These are phyloP conservation scores for Wickerhamiella infanticola DNA, from an alignment of 1,139 yeast genomes.

Conservation along the genomic window DNA sequence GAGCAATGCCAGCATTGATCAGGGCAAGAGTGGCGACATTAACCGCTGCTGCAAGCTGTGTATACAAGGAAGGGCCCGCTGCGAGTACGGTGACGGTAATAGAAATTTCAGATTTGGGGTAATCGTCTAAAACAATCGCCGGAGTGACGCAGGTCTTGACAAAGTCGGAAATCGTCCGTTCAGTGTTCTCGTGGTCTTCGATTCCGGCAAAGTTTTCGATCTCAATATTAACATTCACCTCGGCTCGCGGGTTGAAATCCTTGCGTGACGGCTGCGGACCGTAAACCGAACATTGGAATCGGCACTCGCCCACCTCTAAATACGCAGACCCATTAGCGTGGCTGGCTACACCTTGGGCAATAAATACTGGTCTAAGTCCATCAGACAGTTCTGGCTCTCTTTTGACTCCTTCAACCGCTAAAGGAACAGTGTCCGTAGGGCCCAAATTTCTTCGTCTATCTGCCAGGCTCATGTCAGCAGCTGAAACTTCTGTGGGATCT, in stretches of 20 bases:
- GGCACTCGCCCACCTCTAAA: conserved; percentile 48
- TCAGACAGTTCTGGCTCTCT: not conserved
- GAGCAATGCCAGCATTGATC: conserved; percentile 69
- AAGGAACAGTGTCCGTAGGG: conserved; percentile 21
- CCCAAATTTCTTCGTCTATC: conserved; percentile 27
- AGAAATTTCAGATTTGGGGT: conserved; percentile 83
- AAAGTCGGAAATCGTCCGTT: conserved; percentile 23
- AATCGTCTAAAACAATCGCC: conserved; percentile 48
- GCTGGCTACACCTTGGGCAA: conserved; percentile 47
- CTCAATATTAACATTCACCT: conserved; percentile 51
- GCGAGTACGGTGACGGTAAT: conserved; percentile 57
- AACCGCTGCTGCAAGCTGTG: conserved; percentile 27
- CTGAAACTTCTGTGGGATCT: too few relatives aligned
- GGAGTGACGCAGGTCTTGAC: conserved; percentile 46
- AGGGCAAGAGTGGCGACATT: conserved; percentile 52
- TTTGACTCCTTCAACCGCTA: not conserved
- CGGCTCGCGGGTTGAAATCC: conserved; percentile 53
- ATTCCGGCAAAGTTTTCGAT: conserved; percentile 35
- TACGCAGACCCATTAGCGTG: conserved; percentile 79
- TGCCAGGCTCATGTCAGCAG: conserved; percentile 10
- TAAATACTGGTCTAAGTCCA: conserved; percentile 17
- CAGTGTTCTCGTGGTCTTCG: conserved; percentile 20
- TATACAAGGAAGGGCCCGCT: conserved; percentile 22
- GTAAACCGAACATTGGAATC: conserved; percentile 57
- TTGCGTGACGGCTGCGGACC: conserved; percentile 86